Evolutionary conservation across 805 yeast genomes (phyloP), one percentile per base, ranked within the genome.

Genomic region (Pichia membranifaciens): DNA sequence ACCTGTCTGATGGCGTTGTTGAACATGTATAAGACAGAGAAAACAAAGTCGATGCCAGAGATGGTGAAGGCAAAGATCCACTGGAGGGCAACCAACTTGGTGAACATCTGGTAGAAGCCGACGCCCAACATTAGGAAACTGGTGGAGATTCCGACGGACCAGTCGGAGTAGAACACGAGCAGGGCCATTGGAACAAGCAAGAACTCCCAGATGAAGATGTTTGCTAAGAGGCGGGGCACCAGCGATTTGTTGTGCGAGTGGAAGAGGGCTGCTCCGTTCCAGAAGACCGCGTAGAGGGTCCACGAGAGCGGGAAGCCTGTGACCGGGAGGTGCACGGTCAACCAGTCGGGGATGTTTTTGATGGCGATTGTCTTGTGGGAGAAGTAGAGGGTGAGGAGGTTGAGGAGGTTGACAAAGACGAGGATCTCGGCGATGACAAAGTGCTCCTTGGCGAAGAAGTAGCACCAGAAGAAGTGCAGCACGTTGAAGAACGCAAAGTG

Each of bases 1-100:
- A 38, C 38, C 8, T 47, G 46, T 25, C 50, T 39, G 22, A 59
- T 15, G 1, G 63, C 52, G 15, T 57, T 52, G 15, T 76, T 78
- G 45, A 70, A 62, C 50, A 76, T 69, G 33, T 75, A 74, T 28
- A 76, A 64, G 16, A 77, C 55, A 6, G 84, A 70, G 42, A 73
- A 61, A 18, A 81, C 57, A 48, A 81, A 72, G 60, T 83, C 72
- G 28, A 81, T 45, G 5, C 77, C 81, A 9, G 85, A 66, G 51
- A 85, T 84, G 45, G 76, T 64, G 53, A 84, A 79, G 3, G 89
- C 95, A 69, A 87, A 87, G 54, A 84, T 77, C 95, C 95, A 87
- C 69, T 87, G 95, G 54, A 87, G 72, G 2, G 91, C 91, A 67
- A 87, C 73, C 33, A 79, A 69, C 66, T 77, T 83, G 41, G 80